These are phyloP conservation scores for Hanseniaspora lachancei DNA, from an alignment of 805 yeast genomes.

Conservation along the genomic window DNA sequence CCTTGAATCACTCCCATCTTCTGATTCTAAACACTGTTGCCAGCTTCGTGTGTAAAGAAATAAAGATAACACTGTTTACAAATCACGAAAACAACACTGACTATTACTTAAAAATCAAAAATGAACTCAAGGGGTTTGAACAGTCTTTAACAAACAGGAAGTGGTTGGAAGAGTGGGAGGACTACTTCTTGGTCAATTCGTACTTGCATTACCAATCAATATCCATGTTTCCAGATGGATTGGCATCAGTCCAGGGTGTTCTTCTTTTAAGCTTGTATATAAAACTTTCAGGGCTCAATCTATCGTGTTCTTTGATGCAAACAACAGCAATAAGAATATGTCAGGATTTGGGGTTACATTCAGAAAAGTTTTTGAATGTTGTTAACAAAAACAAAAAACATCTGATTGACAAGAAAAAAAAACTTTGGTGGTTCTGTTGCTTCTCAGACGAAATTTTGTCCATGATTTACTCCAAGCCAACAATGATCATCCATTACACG, in stretches of 20 bases:
- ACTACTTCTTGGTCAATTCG: slow-evolving; percentile 14
- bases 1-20: slow-evolving; percentile 11
- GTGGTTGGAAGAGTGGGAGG: slow-evolving; percentile 13
- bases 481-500: slow-evolving; percentile 15
- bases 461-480: slow-evolving; percentile 12
- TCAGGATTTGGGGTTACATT: slow-evolving; percentile 16
- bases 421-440: slow-evolving; percentile 16
- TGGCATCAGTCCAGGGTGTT: slow-evolving; percentile 15
- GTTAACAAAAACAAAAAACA: slow-evolving; percentile 8
- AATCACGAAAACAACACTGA: neutral
- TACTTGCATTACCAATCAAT: slow-evolving; percentile 14
- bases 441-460: slow-evolving; percentile 14
- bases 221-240: slow-evolving; percentile 15
- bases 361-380: slow-evolving; percentile 13
- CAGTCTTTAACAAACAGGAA: neutral
- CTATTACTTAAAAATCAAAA: neutral
- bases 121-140: neutral
- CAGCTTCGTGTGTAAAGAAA: slow-evolving; percentile 3
- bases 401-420: slow-evolving; percentile 10
- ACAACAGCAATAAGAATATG: slow-evolving; percentile 16
- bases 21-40: neutral
- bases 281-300: slow-evolving; percentile 11
- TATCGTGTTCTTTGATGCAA: slow-evolving; percentile 14
- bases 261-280: slow-evolving; percentile 11
- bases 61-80: neutral